Evolutionary conservation across 1,284 basidiomycete genomes (phyloP).

Genomic region (Amylostereum areolatum): DNA sequence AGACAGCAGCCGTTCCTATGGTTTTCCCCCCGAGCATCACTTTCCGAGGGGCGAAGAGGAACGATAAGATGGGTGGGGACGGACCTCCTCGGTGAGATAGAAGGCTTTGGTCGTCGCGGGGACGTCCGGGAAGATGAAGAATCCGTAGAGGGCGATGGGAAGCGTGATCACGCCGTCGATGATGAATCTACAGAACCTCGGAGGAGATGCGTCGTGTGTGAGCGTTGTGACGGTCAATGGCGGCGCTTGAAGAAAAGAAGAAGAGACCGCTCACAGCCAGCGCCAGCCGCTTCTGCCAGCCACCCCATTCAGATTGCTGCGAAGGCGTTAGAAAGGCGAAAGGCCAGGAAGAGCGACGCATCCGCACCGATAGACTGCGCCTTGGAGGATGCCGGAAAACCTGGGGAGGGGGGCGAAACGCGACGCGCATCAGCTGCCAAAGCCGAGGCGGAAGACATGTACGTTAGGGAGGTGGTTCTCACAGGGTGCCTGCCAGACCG

Average conservation of each 20-base stretch:
- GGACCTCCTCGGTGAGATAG: conserved; percentile 56
- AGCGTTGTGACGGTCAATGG: neutral
- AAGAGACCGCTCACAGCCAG: conserved; percentile 49
- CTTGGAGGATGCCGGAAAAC: conserved; percentile 70
- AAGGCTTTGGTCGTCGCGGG: conserved; percentile 61
- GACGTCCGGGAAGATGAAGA: conserved; percentile 66
- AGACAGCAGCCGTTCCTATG: conserved; percentile 51
- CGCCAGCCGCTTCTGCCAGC: conserved; percentile 61
- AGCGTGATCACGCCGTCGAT: conserved; percentile 71
- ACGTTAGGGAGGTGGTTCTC: conserved; percentile 12
- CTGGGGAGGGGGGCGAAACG: conserved; percentile 22
- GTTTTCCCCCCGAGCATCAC: too few relatives aligned
- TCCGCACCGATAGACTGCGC: conserved; percentile 50
- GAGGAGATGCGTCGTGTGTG: neutral
- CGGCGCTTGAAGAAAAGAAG: conserved; percentile 1
- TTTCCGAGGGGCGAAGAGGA: neutral
- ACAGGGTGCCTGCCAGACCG: conserved; percentile 61
- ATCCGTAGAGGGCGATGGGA: conserved; percentile 69
- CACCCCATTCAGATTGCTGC: conserved; percentile 52
- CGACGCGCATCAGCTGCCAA: too few relatives aligned
- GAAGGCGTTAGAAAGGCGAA: neutral
- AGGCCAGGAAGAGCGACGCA: too few relatives aligned
- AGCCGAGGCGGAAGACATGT: too few relatives aligned
- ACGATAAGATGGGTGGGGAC: conserved; percentile 8
- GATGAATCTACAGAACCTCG: conserved; percentile 42